Conservation (phyloP, 1,139 yeast species). For the Suhomyces anneliseae region DNA sequence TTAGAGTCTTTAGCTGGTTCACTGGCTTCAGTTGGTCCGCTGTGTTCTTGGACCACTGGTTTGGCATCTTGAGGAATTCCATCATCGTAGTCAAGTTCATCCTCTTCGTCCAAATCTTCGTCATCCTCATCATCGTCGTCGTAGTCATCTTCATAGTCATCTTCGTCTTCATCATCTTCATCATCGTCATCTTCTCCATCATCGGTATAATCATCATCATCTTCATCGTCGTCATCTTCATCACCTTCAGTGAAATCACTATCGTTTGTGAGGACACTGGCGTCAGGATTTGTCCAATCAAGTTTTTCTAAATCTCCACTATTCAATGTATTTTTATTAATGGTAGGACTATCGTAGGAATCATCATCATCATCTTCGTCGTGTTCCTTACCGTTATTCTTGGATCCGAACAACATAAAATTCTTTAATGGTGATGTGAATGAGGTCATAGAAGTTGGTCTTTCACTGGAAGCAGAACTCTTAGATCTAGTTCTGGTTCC, state of each 20-base stretch:
- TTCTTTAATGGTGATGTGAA: constrained; percentile 46
- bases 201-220: constrained; percentile 8
- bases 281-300: constrained; percentile 5
- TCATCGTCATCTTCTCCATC: constrained; percentile 9
- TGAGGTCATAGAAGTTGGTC: constrained; percentile 39
- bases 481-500: constrained; percentile 5
- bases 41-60: neutral
- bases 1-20: too few relatives aligned
- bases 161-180: constrained; percentile 10
- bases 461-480: constrained; percentile 7
- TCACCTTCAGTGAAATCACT: constrained; percentile 15
- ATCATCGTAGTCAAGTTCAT: constrained; percentile 29
- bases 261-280: constrained; percentile 9
- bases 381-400: constrained; percentile 11
- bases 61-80: constrained; percentile 30
- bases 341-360: neutral
- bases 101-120: constrained; percentile 23
- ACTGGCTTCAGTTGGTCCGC: too few relatives aligned
- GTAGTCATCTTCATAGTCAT: constrained; percentile 10
- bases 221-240: constrained; percentile 11
- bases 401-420: constrained; percentile 39
- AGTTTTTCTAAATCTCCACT: constrained; percentile 2
- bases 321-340: constrained; percentile 5
- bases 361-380: constrained; percentile 14
- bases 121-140: constrained; percentile 15